phyloP scores from a whole-genome alignment of 2,329 filamentous ascomycete species.

The Pseudogymnoascus sp. region DNA sequence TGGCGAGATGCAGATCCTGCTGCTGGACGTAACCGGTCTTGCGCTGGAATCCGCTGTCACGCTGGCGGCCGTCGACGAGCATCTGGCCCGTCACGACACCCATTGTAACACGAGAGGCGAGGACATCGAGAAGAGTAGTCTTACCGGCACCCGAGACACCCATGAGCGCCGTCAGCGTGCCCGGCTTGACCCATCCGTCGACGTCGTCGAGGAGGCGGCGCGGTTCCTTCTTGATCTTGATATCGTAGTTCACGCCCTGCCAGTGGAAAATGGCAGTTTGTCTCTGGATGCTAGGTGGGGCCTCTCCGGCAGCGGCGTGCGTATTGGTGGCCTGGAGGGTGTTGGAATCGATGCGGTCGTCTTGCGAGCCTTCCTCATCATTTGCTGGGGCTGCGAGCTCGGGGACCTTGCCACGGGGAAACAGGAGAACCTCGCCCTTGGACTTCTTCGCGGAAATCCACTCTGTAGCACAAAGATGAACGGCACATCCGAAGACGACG shows the following conservation, averaged over 20 bases:
- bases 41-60: constrained; percentile 77
- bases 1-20: constrained; percentile 79
- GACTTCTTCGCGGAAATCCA: constrained; percentile 56
- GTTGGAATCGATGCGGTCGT: constrained; percentile 11
- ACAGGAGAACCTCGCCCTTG: constrained; percentile 68
- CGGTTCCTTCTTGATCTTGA: constrained; percentile 68
- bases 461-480: constrained; percentile 58
- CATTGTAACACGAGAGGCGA: constrained; percentile 80
- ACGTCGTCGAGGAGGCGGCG: constrained; percentile 76
- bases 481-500: constrained; percentile 49
- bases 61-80: constrained; percentile 54
- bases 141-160: constrained; percentile 71
- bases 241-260: constrained; percentile 42
- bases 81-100: constrained; percentile 83
- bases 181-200: constrained; percentile 89
- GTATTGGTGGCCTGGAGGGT: constrained; percentile 16
- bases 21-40: constrained; percentile 90
- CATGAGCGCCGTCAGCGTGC: constrained; percentile 84
- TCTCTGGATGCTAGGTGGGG: constrained; percentile 46
- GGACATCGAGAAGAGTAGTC: constrained; percentile 77
- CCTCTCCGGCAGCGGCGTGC: constrained; percentile 34
- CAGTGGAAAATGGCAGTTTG: constrained; percentile 16
- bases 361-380: constrained; percentile 20
- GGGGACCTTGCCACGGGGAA: constrained; percentile 56
- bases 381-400: constrained; percentile 15